Evolutionary conservation across 1,139 yeast genomes (phyloP), one percentile per base, ranked within the genome.

Genomic region (Blastobotrys indianensis): DNA sequence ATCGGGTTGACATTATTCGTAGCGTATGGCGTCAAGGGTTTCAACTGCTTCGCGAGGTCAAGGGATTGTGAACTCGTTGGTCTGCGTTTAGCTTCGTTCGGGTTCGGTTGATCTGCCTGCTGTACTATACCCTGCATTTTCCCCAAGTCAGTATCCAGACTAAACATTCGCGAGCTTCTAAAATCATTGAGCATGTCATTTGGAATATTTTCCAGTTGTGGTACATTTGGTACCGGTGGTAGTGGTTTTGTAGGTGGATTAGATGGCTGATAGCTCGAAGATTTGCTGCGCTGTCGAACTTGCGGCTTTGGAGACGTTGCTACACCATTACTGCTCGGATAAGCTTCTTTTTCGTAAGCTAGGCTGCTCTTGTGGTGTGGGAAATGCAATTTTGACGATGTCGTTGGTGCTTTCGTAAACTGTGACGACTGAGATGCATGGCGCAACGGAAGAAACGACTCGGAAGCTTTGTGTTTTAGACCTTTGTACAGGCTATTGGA

Each of bases 121-220:
- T 56, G 73, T 17, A 79, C 68, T 41, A 79, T 77, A 9, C 79
- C 80, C 35, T 70, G 67, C 75, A 79, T 74, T 52, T 77, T 78
- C 45, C 68, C 68, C 38, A 74, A 58, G 50, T 75, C 74, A 47
- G 77, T 69, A 51, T 76, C 77, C 39, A 77, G 66, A 6, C 49
- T 46, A 42, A 49, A 52, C 39, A 47, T 46, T 37, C 33, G 10
- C 5, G 45, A 42, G 2, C 41, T 37, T 28, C 45, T 17, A 17
- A 42, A 45, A 34, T 45, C 48, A 13, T 41, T 45, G 29, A 45
- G 32, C 36, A 45, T 25, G 25, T 45, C 48, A 7, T 39, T 16
- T 2, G 48, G 48, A 16, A 45, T 30, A 2, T 17, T 23, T 9
- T 45, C 48, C 37, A 45, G 29, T 13, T 31, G 36, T 4, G 41